Base-by-base conservation (phyloP, 371 early-diverging fungal species). In the Rhizopus microsporus region DNA sequence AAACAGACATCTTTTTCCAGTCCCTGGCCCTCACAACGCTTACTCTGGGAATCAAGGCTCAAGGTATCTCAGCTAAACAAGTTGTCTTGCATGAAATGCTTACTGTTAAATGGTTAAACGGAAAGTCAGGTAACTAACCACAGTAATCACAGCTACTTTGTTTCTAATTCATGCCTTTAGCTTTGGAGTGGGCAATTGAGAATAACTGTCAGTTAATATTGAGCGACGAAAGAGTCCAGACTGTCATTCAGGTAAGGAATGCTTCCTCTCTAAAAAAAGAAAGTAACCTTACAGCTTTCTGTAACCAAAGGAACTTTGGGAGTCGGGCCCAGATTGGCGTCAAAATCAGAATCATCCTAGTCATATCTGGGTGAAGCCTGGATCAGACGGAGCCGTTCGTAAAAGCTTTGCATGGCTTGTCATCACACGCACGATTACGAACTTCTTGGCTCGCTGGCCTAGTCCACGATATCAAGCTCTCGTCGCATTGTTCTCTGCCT, bases 141-240 rank as follows among this genome's bases (percentile, higher is more conserved):
- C 7, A 17, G 49, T 38, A 37, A 10, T 23, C 37, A 23, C 5
- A 50, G 31, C 5, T 43, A 8, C 4, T 13, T 12, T 56, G 29
- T 51, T 29, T 59, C 23, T 5, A 31, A 35, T 17, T 7, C 1
- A 45, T 31, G 38, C 15, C 1, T 60, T 16, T 61, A 75, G 77
- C 74, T 29, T 31, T 77, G 53, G 65, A 71, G 45, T 73, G 65
- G 69, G 77, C 77, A 7, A 43, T 66, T 51, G 67, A 66, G 7
- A 71, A 74, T 42, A 62, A 77, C n/a, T 66, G 66, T 38, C 72
- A 74, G 23, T 8, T 67, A 37, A 65, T 77, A 16, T 53, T 77
- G 17, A 54, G 50, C 17, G 70, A 77, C 57, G 40, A 47, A 5
- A 49, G 65, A n/a, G 74, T 77, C 17, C 66, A 65, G 29, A 10